Base-by-base conservation (phyloP, 306 rosid genomes). In the Cicer arietinum region DNA sequence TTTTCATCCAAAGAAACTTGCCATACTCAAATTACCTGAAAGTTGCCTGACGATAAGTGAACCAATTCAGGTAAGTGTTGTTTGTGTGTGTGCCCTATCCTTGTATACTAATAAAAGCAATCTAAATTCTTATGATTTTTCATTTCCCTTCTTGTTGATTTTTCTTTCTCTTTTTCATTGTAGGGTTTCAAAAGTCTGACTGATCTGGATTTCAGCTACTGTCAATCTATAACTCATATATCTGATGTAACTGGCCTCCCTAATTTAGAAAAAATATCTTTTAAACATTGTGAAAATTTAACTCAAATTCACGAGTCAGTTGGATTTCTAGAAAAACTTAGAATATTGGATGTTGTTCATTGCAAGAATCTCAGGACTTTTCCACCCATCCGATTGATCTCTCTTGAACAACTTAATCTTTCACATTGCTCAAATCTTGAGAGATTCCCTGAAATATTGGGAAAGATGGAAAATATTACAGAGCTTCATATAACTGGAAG, bases 1-100 rank as follows among this genome's bases (percentile, higher is more conserved):
- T 68, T 68, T 77, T 63, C 37, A 58, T 58, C 81, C 81, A 10
- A 77, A 18, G 41, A 37, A 58, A 6, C 8, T 68, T 7, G 20
- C 6, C 8, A 67, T 68, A 57, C 75, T 77, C 10, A 3, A 4
- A 41, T 14, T 77, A 57, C 43, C 69, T 10, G 63, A 2, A 10
- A 57, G 40, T 57, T 10, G 8, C 40, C 1, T 57, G 0, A 0
- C 0, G 14, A 3, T 20, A 57, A 57, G 2, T 57, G 8, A 20
- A 57, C 63, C 63, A 57, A 22, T 57, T 10, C 63, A 57, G 63
- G 63, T n/a, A 57, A 57, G 63, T 57, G 25, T 10, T 56, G 25
- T 56, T 35, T 20, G 20, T 56, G 61, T 56, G 35, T 30, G 35
- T 30, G 35, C 35, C 35, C 35, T 30, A 30, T 18, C 3, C 7